Percentiles rank a stretch among this genome's conserved stretches.
Conservation (phyloP, 352 stramenopile genomes). For the Plasmopara halstedii region DNA sequence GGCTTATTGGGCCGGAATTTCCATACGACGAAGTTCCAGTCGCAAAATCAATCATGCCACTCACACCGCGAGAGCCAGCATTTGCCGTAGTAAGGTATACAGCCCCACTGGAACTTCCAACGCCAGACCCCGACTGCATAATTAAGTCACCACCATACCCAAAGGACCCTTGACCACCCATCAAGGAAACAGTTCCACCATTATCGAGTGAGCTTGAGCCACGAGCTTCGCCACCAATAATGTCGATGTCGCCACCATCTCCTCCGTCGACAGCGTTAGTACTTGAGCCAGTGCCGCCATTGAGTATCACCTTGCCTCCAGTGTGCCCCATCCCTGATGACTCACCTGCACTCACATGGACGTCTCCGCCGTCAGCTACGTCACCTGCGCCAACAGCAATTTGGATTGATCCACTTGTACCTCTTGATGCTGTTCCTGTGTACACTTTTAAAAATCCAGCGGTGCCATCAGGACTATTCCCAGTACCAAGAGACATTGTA, state of each 20-base stretch:
- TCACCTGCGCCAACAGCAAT: slow-evolving; percentile 52
- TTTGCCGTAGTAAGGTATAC: slow-evolving; percentile 41
- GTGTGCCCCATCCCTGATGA: slow-evolving; percentile 40
- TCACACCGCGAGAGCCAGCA: slow-evolving; percentile 41
- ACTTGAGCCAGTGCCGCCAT: slow-evolving; percentile 48
- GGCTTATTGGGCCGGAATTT: slow-evolving; percentile 42
- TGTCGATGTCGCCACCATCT: slow-evolving; percentile 76
- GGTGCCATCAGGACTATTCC: slow-evolving; percentile 30
- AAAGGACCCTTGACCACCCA: slow-evolving; percentile 58
- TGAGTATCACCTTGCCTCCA: slow-evolving; percentile 42
- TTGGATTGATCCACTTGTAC: slow-evolving; percentile 50
- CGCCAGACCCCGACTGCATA: slow-evolving; percentile 39
- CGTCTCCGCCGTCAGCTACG: slow-evolving; percentile 45
- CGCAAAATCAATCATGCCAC: slow-evolving; percentile 29
- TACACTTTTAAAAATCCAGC: slow-evolving; percentile 31
- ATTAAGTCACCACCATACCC: slow-evolving; percentile 57
- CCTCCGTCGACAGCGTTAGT: slow-evolving; percentile 85
- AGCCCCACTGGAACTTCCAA: slow-evolving; percentile 45
- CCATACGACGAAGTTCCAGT: slow-evolving; percentile 41
- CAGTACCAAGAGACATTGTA: slow-evolving; percentile 35
- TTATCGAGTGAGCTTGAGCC: slow-evolving; percentile 85
- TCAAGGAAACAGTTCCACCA: slow-evolving; percentile 73
- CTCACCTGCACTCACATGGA: slow-evolving; percentile 55
- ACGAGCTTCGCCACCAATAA: slow-evolving; percentile 83
- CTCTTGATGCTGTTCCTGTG: slow-evolving; percentile 42